Base-by-base conservation (phyloP, 2,329 filamentous ascomycete species). In the Penicillium sp. region DNA sequence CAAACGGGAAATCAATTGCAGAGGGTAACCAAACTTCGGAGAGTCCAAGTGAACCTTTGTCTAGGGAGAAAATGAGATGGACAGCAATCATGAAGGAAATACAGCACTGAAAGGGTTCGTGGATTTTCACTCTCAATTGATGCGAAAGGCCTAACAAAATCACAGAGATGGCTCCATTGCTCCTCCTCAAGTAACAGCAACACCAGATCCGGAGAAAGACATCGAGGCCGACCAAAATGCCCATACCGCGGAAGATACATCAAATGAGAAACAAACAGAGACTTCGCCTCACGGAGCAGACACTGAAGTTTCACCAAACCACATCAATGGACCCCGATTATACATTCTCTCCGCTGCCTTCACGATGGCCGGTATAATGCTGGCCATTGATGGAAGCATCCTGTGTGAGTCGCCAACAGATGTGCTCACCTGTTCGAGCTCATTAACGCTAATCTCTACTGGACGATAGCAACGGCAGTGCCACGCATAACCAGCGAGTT, bases 281-380 rank as follows among this genome's bases (percentile, higher is more conserved):
- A 27, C 49, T 7, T 22, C 3, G n/a, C 33, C 49, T n/a, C 4
- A 40, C 9, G 49, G 11, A 39, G 49, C 37, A 39, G 19, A 16
- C 14, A 6, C 49, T 9, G 35, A 22, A 16, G 49, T 40, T 13
- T 36, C 36, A 16, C n/a, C 35, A 11, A 51, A 51, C 35, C 39
- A 51, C 36, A 6, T 51, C 49, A 27, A 51, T 37, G 49, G 36
- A n/a, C 22, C 35, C 24, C 49, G 49, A n/a, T 39, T 51, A 51
- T 51, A 51, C 49, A 31, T 51, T 18, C 35, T 51, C 49, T 51
- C 49, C 19, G 35, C 49, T 18, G 49, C 49, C 18, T 51, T 51
- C 16, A 40, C 19, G 9, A 31, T 40, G 35, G 49, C 49, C 33
- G 49, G 49, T 18, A 51, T 51, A 35, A 51, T 51, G 49, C 37